Percentiles rank a stretch among this genome's conserved stretches.
Evolutionary conservation across 768 basidiomycete species (phyloP).

Genomic region (Sarcodon aspratus): DNA sequence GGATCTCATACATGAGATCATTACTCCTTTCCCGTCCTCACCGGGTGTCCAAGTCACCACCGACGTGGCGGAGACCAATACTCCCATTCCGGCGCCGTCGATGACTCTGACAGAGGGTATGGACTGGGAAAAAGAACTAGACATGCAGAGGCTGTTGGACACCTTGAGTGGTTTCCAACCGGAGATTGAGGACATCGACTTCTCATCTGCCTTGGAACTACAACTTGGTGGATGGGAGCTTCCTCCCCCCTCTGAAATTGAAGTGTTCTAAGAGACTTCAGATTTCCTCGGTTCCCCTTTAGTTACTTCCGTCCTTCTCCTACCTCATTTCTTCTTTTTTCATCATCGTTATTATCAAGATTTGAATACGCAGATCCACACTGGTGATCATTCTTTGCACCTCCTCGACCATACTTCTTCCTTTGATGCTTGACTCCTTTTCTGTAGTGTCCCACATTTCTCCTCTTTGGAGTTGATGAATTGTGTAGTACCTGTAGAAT

Average conservation of each 20-base stretch:
- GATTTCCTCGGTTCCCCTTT: background rate
- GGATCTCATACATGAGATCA: conserved; percentile 57
- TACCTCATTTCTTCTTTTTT: background rate
- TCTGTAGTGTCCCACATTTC: background rate
- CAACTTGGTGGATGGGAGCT: conserved; percentile 12
- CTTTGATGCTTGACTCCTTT: background rate
- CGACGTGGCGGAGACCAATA: conserved; percentile 12
- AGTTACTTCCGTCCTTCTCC: background rate
- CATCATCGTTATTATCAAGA: no score
- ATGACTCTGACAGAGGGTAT: conserved; percentile 13
- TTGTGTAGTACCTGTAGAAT: background rate
- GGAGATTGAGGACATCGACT: conserved; percentile 10
- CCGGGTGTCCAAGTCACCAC: conserved; percentile 11
- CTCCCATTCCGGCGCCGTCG: conserved; percentile 9
- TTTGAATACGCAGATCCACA: no score
- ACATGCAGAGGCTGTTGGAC: conserved; percentile 53
- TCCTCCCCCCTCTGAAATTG: conserved; percentile 11
- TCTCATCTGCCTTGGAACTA: conserved; percentile 12
- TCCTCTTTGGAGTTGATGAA: background rate
- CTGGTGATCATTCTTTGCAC: background rate
- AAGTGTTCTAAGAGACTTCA: background rate
- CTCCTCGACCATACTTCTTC: background rate
- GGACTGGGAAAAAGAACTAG: conserved; percentile 31
- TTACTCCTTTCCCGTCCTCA: conserved; percentile 34
- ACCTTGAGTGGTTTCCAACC: conserved; percentile 28